Evolutionary conservation across 1,284 basidiomycete species (phyloP), one percentile per base, ranked within the genome.

Genomic region (Malassezia sp.): DNA sequence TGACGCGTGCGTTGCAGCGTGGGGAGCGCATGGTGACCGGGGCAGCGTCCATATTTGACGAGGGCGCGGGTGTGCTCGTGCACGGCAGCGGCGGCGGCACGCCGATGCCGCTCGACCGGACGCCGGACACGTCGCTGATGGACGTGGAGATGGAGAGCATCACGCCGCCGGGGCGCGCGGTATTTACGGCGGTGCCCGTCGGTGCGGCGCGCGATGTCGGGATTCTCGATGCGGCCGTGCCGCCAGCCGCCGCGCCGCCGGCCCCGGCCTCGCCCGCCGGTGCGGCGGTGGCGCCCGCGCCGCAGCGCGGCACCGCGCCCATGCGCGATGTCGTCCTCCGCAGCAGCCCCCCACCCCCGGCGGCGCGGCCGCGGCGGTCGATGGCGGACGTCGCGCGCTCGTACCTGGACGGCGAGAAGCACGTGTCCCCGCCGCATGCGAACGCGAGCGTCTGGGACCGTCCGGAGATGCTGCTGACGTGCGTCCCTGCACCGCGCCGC

Each of bases 381-480:
- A 26, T 38, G 15, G 24, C 28, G 24, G 27, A 38, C 17, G 31
- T 21, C 15, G 36, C 42, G 21, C 33, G 26, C 33, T 10, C 24
- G 18, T 31, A 45, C 23, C 24, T 38, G n/a, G 9, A 15, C 22
- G 29, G 29, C 29, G 36, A 14, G 3, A 37, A 46, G 23, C 45
- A 48, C 17, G 42, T 40, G 27, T 33, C 10, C 14, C 10, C 32
- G 33, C 22, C n/a, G 4, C 15, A 23, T 5, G 18, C 14, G 30
- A 41, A 5, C 38, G 33, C 18, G 36, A 51, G 33, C 51, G 54
- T 12, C 51, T 60, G 40, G 53, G n/a, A 57, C 30, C 53, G 53
- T n/a, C 60, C 60, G 2, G 60, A 63, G 30, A 43, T 60, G 0
- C 23, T 63, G 28, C 49, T 63, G 7, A 57, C 56, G 9, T n/a